Percentiles rank a stretch among this genome's conserved stretches.
phyloP scores from a whole-genome alignment of 768 basidiomycete species.

The Galerina sulciceps region DNA sequence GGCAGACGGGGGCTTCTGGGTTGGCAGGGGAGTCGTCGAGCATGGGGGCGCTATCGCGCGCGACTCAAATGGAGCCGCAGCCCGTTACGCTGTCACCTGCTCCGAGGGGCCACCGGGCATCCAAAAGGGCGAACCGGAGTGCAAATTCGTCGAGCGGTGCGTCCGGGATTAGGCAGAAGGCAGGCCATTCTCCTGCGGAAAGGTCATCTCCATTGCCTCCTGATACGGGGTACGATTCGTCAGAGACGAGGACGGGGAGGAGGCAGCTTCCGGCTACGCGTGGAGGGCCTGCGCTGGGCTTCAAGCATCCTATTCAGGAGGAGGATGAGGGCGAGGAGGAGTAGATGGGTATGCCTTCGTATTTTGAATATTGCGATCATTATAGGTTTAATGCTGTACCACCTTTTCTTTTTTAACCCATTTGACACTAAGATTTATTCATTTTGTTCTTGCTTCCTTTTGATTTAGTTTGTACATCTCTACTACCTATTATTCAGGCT shows the following conservation, averaged over 20 bases:
- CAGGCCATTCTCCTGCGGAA: constrained; percentile 63
- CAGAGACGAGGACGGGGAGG: constrained; percentile 58
- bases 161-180: constrained; percentile 41
- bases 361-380: no score
- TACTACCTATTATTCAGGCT: neutral
- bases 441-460: constrained; percentile 8
- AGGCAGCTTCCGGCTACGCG: constrained; percentile 73
- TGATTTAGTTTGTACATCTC: neutral
- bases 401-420: constrained; percentile 6
- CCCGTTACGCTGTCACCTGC: constrained; percentile 55
- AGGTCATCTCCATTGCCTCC: constrained; percentile 62
- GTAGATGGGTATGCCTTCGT: constrained; percentile 22
- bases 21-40: constrained; percentile 20
- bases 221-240: constrained; percentile 51
- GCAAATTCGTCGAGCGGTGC: constrained; percentile 1
- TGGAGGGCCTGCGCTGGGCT: constrained; percentile 60
- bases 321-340: constrained; percentile 89
- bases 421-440: constrained; percentile 11
- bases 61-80: constrained; percentile 36
- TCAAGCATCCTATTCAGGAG: constrained; percentile 76
- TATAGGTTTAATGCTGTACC: no score
- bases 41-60: neutral
- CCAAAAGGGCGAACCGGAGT: constrained; percentile 36
- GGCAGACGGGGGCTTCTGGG: constrained; percentile 55
- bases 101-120: constrained; percentile 48